A percentile compares a stretch with the other conserved stretches of the same genome.
phyloP scores from a whole-genome alignment of 1,284 basidiomycete species.

The Malassezia yamatoensis region DNA sequence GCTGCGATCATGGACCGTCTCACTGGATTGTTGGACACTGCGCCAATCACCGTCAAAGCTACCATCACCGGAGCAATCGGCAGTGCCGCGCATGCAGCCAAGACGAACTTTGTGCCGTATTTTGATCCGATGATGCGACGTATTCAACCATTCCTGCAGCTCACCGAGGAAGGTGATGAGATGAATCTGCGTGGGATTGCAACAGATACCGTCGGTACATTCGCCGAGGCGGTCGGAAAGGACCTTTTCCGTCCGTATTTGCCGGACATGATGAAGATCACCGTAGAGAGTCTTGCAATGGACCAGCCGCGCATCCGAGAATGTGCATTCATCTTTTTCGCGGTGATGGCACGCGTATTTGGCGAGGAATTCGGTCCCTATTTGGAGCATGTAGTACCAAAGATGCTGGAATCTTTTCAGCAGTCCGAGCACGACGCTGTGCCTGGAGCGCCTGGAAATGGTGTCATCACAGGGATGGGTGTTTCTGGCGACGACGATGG shows the following conservation, averaged over 20 bases:
- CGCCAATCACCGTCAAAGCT: constrained; percentile 75
- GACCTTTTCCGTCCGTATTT: constrained; percentile 93
- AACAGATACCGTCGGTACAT: constrained; percentile 95
- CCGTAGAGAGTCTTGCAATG: constrained; percentile 79
- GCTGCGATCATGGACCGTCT: constrained; percentile 91
- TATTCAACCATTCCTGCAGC: constrained; percentile 72
- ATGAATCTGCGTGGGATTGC: constrained; percentile 87
- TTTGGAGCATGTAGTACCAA: constrained; percentile 74
- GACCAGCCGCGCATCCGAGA: constrained; percentile 77
- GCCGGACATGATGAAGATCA: constrained; percentile 86
- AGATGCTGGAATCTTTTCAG: constrained; percentile 71
- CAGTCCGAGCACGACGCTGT: constrained; percentile 56
- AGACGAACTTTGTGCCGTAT: constrained; percentile 82
- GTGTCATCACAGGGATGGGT: constrained; percentile 52
- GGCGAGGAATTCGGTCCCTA: constrained; percentile 85
- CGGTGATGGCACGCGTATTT: constrained; percentile 92
- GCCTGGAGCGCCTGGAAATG: constrained; percentile 42
- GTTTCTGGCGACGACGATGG: constrained; percentile 56
- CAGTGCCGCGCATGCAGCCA: constrained; percentile 94
- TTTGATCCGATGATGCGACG: constrained; percentile 85
- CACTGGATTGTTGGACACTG: constrained; percentile 73
- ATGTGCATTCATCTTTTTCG: constrained; percentile 96
- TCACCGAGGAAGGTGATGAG: constrained; percentile 68
- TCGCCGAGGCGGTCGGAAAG: constrained; percentile 90
- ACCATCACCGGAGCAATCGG: constrained; percentile 97